Conservation (phyloP, 768 basidiomycete genomes). For the Xerocomus potaroensis region DNA sequence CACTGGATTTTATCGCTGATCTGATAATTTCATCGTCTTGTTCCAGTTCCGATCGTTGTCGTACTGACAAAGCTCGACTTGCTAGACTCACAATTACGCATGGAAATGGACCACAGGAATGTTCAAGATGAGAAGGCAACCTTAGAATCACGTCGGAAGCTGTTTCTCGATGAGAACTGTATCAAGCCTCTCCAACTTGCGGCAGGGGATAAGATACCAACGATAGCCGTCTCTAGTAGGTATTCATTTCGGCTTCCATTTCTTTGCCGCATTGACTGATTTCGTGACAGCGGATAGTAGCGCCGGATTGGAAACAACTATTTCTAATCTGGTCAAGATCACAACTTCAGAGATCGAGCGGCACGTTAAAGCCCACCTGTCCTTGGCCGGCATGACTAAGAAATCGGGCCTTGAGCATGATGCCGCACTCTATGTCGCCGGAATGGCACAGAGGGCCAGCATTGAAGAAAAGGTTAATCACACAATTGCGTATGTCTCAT, state of each 20-base stretch:
- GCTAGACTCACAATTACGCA: neutral
- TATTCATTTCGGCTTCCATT: neutral
- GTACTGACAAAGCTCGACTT: constrained; percentile 3
- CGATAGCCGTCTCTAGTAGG: neutral
- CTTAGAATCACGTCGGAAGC: neutral
- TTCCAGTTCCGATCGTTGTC: neutral
- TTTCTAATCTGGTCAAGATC: neutral
- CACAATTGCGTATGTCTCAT: neutral
- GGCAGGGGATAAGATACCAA: neutral
- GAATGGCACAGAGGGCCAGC: neutral
- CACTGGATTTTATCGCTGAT: too few relatives aligned
- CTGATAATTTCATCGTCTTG: too few relatives aligned
- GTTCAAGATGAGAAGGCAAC: neutral
- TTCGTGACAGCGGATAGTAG: neutral
- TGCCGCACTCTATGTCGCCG: neutral
- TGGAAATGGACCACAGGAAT: too few relatives aligned
- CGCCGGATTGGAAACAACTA: neutral
- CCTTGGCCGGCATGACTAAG: too few relatives aligned
- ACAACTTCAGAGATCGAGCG: neutral
- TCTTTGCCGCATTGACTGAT: neutral
- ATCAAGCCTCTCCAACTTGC: neutral
- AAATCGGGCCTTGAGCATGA: neutral
- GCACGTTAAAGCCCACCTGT: neutral
- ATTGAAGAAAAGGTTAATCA: neutral
- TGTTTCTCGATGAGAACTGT: neutral